Base-by-base conservation (phyloP, 176 grass and related monocot species). In the Dendrocalamus sinicus region DNA sequence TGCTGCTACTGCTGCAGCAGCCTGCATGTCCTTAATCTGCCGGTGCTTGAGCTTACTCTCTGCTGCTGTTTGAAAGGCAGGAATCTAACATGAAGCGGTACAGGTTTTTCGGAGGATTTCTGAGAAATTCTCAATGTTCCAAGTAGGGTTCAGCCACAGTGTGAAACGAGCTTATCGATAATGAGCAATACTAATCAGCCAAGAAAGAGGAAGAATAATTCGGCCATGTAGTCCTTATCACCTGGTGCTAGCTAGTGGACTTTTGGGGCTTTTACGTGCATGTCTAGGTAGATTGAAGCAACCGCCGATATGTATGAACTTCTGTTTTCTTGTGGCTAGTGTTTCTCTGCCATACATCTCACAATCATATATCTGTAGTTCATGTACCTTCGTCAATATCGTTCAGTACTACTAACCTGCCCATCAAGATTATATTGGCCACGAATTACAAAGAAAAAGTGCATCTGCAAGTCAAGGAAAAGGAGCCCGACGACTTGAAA, bases 381-480 rank as follows among this genome's bases (percentile, higher is more conserved):
- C 24, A 1, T 77, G n/a, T n/a, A 37, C 43, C 24, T 84, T 64
- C 26, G 2, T 65, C 70, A 50, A 39, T 57, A 50, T 51, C 81
- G 28, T 48, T 35, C 17, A 16, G 32, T 7, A 5, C 23, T 41
- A 14, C 8, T 55, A 57, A 57, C 40, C 2, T 40, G 14, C 28
- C 53, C 12, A 43, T 72, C 67, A 12, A 51, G 32, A 77, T 23
- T n/a, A 46, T 43, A 52, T 41, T 23, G 19, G 72, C 72, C 51
- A 62, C 70, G 28, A 71, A 80, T 61, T 70, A 11, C 65, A 72
- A 8, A 16, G 12, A 54, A 9, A 32, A 81, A 75, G 69, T 12
- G 50, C 78, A 74, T n/a, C 10, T 35, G 19, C 84, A 83, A 54
- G 87, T 84, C 87, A 73, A 65, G 8, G 15, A 20, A 73, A 79